Base-by-base conservation (phyloP, 2,329 filamentous ascomycete genomes). In the Aspergillus texensis region DNA sequence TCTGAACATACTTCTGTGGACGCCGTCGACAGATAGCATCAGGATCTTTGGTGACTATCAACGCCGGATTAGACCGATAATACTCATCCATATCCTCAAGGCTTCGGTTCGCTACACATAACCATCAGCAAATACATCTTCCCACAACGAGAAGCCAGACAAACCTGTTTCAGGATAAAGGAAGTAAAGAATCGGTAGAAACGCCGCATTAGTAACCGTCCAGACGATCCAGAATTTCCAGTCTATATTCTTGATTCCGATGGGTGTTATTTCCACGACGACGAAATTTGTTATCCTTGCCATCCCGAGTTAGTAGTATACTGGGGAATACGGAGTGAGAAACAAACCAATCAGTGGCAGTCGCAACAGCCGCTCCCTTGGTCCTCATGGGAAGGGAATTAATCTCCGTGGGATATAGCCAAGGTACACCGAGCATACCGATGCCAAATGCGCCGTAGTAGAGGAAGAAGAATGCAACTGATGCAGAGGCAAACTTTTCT, bases 1-100 rank as follows among this genome's bases (percentile, higher is more conserved):
- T 14, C 34, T 16, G 34, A 36, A 36, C 0, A 2, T 36, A 36
- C 2, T 36, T 36, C 34, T 36, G 34, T 6, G 34, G 34, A 5
- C 34, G 34, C 6, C 34, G 34, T 16, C 34, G 34, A 2, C 34
- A 76, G 6, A 81, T 81, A 0, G 83, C 83, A 34, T 85, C 77
- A 55, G 82, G 81, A 61, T 86, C 82, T 4, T 71, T 73, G 67
- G 80, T 78, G 10, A 86, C 80, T 8, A 86, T 74, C 4, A 85
- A 64, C 4, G 75, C 69, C 0, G 78, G 78, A 26, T 78, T 74
- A 0, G 67, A 67, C 10, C 78, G 74, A 58, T 79, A 81, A 64
- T 78, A 78, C 1, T 70, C 70, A 52, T 80, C 78, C 12, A 81
- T 69, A 36, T 77, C 75, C 60, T 77, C 75, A 2, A 76, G 66